Conservation (phyloP, 352 stramenopile species). For the Phytophthora palmivora region DNA sequence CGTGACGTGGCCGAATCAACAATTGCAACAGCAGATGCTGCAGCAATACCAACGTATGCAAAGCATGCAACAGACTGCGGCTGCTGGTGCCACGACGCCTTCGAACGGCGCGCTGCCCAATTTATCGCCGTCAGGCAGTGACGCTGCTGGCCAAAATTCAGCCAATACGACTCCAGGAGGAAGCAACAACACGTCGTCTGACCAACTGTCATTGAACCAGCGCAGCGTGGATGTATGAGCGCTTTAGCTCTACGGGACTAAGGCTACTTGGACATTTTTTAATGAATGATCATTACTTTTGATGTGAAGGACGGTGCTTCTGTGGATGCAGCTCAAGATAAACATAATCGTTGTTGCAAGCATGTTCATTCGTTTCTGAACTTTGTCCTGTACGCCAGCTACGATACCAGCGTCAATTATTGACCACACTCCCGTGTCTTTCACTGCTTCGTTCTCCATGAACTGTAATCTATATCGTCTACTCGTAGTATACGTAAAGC, state of each 20-base stretch:
- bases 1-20: conserved; percentile 78
- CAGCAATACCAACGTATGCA: conserved; percentile 88
- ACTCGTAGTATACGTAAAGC: conserved; percentile 32
- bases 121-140: conserved; percentile 56
- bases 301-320: no score
- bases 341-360: neutral
- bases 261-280: conserved; percentile 33
- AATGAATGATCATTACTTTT: conserved; percentile 35
- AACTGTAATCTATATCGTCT: conserved; percentile 41
- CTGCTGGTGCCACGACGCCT: conserved; percentile 15
- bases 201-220: conserved; percentile 79
- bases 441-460: conserved; percentile 25
- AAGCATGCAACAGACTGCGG: conserved; percentile 63
- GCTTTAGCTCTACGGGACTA: conserved; percentile 8
- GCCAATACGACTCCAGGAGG: conserved; percentile 29
- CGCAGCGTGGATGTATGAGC: conserved; percentile 81
- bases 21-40: conserved; percentile 89
- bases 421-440: conserved; percentile 16
- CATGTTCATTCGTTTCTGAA: conserved; percentile 30
- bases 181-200: conserved; percentile 37
- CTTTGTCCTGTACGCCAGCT: conserved; percentile 35
- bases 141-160: conserved; percentile 35
- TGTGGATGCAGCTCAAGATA: no score
- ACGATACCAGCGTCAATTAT: conserved; percentile 19
- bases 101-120: conserved; percentile 43